These are phyloP conservation scores for Aspergillaceae sp. DNA, from an alignment of 2,329 filamentous ascomycete genomes.

Conservation along the genomic window DNA sequence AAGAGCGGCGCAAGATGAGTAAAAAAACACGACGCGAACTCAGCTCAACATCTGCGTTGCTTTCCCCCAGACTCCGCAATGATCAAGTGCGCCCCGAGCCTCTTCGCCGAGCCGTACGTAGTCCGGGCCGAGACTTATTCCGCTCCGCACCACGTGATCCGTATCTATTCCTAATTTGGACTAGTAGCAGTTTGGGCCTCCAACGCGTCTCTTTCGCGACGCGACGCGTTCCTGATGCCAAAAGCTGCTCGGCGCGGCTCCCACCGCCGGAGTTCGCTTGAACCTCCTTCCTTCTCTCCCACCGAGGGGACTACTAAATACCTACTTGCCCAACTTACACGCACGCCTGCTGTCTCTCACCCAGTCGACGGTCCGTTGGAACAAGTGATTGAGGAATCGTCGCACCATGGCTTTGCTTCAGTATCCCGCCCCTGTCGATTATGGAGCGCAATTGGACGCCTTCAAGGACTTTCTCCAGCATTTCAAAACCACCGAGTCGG, in stretches of 20 bases:
- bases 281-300: slow-evolving; percentile 4
- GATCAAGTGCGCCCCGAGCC: slow-evolving; percentile 11
- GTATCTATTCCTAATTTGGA: slow-evolving; percentile 6
- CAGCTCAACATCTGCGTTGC: slow-evolving; percentile 2
- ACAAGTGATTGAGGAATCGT: slow-evolving; percentile 9
- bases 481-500: slow-evolving; percentile 69
- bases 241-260: slow-evolving; percentile 2
- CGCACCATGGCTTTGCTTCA: slow-evolving; percentile 74
- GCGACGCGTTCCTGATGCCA: slow-evolving; percentile 18
- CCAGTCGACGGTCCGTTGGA: slow-evolving; percentile 12
- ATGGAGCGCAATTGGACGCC: slow-evolving; percentile 67
- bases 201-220: slow-evolving; percentile 21
- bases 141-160: slow-evolving; percentile 21
- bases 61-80: slow-evolving; percentile 18
- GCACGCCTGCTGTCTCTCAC: background rate
- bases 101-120: slow-evolving; percentile 14
- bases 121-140: slow-evolving; percentile 26
- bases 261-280: background rate
- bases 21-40: slow-evolving; percentile 6
- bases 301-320: slow-evolving; percentile 4
- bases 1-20: slow-evolving; percentile 5
- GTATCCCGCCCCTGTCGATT: slow-evolving; percentile 71
- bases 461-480: slow-evolving; percentile 81
- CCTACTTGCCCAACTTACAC: background rate
- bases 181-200: slow-evolving; percentile 9